phyloP scores from a whole-genome alignment of 2,329 filamentous ascomycete species.

The Ophiostoma montium region DNA sequence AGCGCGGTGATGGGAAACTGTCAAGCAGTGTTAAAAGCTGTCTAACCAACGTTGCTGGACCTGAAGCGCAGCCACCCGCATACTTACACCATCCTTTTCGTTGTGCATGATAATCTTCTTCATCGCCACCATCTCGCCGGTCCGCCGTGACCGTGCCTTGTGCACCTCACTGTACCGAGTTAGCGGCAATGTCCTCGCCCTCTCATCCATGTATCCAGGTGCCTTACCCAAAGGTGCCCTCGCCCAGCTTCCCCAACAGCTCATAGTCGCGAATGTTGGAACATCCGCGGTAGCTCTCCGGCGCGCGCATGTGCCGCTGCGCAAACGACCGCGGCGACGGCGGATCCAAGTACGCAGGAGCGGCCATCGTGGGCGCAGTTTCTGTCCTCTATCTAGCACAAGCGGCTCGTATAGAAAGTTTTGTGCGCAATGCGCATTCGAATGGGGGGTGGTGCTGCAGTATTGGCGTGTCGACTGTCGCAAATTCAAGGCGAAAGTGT shows the following conservation, averaged over 20 bases:
- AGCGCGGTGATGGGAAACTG: slow-evolving; percentile 95
- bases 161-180: slow-evolving; percentile 58
- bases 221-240: slow-evolving; percentile 81
- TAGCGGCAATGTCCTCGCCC: slow-evolving; percentile 1
- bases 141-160: slow-evolving; percentile 66
- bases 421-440: too few species aligned
- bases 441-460: too few species aligned
- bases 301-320: slow-evolving; percentile 38
- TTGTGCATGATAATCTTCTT: slow-evolving; percentile 99
- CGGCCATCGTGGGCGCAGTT: slow-evolving; percentile 8
- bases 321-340: slow-evolving; percentile 42
- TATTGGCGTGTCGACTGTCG: background rate
- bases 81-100: slow-evolving; percentile 86
- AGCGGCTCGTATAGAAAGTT: too few species aligned
- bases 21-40: too few species aligned
- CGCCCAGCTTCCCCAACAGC: slow-evolving; percentile 69
- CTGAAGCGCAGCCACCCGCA: too few species aligned
- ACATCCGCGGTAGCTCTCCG: slow-evolving; percentile 63
- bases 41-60: too few species aligned
- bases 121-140: slow-evolving; percentile 64
- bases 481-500: background rate
- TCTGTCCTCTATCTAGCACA: background rate
- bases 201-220: background rate
- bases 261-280: slow-evolving; percentile 72
- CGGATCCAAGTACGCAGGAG: background rate